Conservation (phyloP, 139 green algal genomes). For the Spirogloea muscicola region DNA sequence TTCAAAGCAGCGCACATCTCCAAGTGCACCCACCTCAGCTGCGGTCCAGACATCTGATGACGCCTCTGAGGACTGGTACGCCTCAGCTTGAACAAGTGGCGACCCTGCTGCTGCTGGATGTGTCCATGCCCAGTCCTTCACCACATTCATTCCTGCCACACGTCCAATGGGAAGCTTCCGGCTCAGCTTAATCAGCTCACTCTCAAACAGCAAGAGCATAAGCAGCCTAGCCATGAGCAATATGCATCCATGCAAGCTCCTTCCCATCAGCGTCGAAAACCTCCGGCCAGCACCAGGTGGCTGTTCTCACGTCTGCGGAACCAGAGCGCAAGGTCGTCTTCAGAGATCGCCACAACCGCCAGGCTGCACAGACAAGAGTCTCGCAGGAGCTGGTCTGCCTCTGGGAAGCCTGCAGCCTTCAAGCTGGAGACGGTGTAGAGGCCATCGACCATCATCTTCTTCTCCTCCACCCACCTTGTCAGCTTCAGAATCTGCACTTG, state of each 20-base stretch:
- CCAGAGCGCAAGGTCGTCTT: constrained; percentile 15
- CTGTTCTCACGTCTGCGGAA: constrained; percentile 23
- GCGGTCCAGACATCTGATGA: neutral
- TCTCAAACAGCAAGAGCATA: neutral
- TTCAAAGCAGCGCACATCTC: too few species aligned
- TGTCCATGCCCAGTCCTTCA: constrained; percentile 25
- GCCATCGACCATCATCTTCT: neutral
- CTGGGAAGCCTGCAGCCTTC: constrained; percentile 9
- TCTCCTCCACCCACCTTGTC: neutral
- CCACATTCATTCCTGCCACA: neutral
- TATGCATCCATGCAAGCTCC: neutral
- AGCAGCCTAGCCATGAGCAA: neutral
- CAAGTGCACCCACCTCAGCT: neutral
- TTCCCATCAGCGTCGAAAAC: neutral
- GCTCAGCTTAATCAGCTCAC: neutral
- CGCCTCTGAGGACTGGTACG: neutral
- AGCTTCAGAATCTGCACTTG: constrained; percentile 6
- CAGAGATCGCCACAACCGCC: neutral
- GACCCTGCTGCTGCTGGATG: neutral
- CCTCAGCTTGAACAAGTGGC: neutral
- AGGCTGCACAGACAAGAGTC: neutral
- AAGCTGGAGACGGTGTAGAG: neutral
- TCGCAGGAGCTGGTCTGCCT: too few species aligned
- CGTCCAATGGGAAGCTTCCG: neutral
- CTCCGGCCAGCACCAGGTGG: neutral